These are phyloP conservation scores for Rhodamnia argentea DNA, from an alignment of 345 rosid genomes.

Conservation along the genomic window DNA sequence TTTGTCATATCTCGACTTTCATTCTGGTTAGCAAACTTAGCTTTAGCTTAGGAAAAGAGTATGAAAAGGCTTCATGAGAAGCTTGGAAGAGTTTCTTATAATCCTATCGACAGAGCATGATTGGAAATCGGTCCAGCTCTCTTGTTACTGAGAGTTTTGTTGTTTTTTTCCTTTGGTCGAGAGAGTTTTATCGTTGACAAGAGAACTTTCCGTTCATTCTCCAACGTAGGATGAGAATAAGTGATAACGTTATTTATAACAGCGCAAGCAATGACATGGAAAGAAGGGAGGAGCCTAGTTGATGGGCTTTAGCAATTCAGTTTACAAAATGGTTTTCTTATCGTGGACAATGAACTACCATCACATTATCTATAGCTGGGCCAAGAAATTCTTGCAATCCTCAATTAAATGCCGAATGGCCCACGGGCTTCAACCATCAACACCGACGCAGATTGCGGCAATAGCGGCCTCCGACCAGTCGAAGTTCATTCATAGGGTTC, in stretches of 20 bases:
- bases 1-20: neutral
- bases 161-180: no score
- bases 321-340: neutral
- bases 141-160: no score
- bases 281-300: no score
- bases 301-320: neutral
- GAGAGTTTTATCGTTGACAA: neutral
- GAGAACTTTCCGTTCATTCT: neutral
- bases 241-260: neutral
- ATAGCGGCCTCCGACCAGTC: no score
- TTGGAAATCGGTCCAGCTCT: no score
- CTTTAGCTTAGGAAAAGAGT: neutral
- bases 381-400: neutral
- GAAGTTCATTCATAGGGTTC: no score
- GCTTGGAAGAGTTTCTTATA: neutral
- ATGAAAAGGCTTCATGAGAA: neutral
- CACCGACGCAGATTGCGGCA: no score
- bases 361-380: no score
- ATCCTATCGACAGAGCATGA: neutral
- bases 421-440: neutral
- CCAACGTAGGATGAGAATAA: neutral
- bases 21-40: neutral
- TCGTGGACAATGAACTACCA: neutral
- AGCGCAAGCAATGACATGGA: no score
- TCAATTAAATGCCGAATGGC: neutral